A percentile compares a stretch with the other conserved stretches of the same genome.
phyloP scores from a whole-genome alignment of 1,284 basidiomycete species.

The Ustilago trichophora region DNA sequence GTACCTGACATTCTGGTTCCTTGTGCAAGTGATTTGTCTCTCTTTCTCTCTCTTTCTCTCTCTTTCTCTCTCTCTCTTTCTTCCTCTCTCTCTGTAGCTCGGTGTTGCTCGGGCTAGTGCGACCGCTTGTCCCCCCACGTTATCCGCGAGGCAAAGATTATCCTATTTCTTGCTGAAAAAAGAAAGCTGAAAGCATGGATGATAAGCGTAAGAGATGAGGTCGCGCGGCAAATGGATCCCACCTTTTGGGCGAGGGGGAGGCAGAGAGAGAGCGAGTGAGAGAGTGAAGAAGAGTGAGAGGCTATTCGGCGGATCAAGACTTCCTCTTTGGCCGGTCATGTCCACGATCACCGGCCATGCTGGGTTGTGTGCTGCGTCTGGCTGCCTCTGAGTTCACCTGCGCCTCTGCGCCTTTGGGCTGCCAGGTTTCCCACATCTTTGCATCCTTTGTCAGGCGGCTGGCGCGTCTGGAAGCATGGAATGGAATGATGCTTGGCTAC shows the following conservation, averaged over 20 bases:
- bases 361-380: too few species aligned
- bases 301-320: conserved; percentile 6
- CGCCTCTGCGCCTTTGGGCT: neutral
- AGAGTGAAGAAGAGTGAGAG: too few species aligned
- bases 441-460: conserved; percentile 16
- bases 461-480: conserved; percentile 12
- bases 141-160: too few species aligned
- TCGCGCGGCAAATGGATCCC: conserved; percentile 11
- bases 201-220: conserved; percentile 2
- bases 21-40: neutral
- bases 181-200: too few species aligned
- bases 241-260: conserved; percentile 3
- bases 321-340: conserved; percentile 19
- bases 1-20: neutral
- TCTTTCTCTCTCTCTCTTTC: too few species aligned
- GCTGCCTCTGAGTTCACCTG: too few species aligned
- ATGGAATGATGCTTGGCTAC: conserved; percentile 15
- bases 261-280: too few species aligned
- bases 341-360: conserved; percentile 4
- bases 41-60: too few species aligned
- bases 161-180: too few species aligned
- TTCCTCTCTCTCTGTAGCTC: too few species aligned
- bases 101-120: too few species aligned
- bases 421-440: conserved; percentile 1
- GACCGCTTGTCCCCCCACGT: conserved; percentile 1